Conservation (phyloP, 805 yeast species). For the Pichia californica region DNA sequence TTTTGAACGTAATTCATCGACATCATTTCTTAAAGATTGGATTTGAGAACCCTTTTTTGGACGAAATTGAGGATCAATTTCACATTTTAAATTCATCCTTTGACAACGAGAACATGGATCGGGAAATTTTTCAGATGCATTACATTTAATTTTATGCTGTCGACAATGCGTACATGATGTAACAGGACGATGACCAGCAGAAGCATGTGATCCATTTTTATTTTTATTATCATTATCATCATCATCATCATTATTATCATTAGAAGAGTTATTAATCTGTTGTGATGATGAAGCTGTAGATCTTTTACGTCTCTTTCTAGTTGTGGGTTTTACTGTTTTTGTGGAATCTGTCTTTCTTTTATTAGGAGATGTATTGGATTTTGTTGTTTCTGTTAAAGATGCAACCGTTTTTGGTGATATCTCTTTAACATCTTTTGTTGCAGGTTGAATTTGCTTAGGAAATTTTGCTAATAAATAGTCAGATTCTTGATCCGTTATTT, state of each 20-base stretch:
- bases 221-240: background rate
- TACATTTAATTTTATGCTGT: conserved; percentile 90
- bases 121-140: conserved; percentile 80
- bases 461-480: too few relatives aligned
- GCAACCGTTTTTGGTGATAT: background rate
- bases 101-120: conserved; percentile 78
- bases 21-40: conserved; percentile 76
- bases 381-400: background rate
- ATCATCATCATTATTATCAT: background rate
- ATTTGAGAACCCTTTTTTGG: conserved; percentile 91
- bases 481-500: too few relatives aligned
- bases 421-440: background rate
- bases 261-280: background rate
- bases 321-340: background rate
- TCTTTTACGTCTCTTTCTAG: conserved; percentile 4
- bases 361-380: background rate
- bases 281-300: background rate
- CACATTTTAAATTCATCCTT: conserved; percentile 72
- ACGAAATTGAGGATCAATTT: conserved; percentile 84
- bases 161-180: conserved; percentile 93
- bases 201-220: conserved; percentile 4
- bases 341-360: conserved; percentile 1
- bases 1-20: conserved; percentile 69
- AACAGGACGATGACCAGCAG: conserved; percentile 72
- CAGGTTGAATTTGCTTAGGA: too few relatives aligned